Base-by-base conservation (phyloP, 257 asterid species). In the Cordia subcordata region DNA sequence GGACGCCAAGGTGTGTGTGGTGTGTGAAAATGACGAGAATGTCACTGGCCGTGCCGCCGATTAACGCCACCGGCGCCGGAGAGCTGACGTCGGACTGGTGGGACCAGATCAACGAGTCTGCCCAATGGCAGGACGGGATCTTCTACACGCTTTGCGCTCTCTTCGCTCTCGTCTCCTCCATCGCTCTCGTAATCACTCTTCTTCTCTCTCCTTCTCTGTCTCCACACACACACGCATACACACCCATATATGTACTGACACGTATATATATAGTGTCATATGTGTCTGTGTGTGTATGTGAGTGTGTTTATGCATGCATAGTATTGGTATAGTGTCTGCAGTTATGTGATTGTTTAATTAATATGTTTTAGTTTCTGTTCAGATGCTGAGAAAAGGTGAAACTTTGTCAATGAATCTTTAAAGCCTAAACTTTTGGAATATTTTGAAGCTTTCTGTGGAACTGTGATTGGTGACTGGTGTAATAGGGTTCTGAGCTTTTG, bases 121-220 rank as follows among this genome's bases (percentile, higher is more conserved):
- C 52, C 32, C 17, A 46, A 16, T 69, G 52, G 65, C 71, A 72
- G 14, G 37, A 60, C 22, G 56, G 23, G 42, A 64, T 69, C 16
- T 76, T 72, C 27, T 65, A 76, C 33, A 13, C 75, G 18, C 72
- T 76, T n/a, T 68, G 59, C 52, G 78, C 72, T 40, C 52, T 68
- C 18, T 76, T 63, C 44, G 70, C 78, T 8, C 16, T 68, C 33
- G 69, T 76, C 39, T 64, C 81, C 45, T 37, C 50, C 9, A 27
- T 76, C 53, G 81, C 81, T 20, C 53, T 72, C 67, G 81, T 76
- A 64, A 17, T 33, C 27, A 0, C 1, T 35, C 2, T 27, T 38
- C 32, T 27, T 47, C 56, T 42, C 37, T 40, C 33, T 19, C 19
- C 13, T 17, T 56, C 8, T 18, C n/a, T n/a, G n/a, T n/a, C n/a